Evolutionary conservation across 192 early-diverging fungal genomes (phyloP), one percentile per base, ranked within the genome.

Genomic region (Spinellus fusiger): DNA sequence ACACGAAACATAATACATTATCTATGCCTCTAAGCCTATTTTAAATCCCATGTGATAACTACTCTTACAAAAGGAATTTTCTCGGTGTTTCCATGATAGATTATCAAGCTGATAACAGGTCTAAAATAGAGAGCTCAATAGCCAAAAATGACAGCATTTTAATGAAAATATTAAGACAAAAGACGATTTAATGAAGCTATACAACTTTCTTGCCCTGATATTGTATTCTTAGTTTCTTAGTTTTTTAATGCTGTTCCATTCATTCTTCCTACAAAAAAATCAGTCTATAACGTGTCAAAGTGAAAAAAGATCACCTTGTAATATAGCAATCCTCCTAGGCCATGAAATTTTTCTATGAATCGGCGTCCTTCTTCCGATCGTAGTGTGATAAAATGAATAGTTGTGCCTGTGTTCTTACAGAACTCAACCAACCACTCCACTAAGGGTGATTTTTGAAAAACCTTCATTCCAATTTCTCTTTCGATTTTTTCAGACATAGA

Each of bases 291-390:
- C 10, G 18, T 44, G 29, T 54, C 75, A 38, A 87, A 72, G 71
- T 81, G 76, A 10, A 80, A 63, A 44, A 89, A 78, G 65, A 86
- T 80, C 38, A 93, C 84, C 86, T 98, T 93, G 85, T 95, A 98
- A 65, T 94, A 28, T 13, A 66, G 46, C 8, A 66, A 35, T 29
- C 64, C 64, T 28, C 64, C 96, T 60, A 99, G 95, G 31, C 96
- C 96, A 77, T 95, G 95, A 75, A 97, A 99, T 25, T 95, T 94
- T 69, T 90, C 90, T 63, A 96, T 91, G 79, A 97, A 99, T 77
- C 96, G 94, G 26, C 90, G 87, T 37, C 94, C 95, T 75, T 96
- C 95, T 61, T 90, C 89, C 34, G 94, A 94, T 63, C 86, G 80
- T 83, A 97, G 93, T 29, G 94, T 95, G 51, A 99, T 85, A 76